Percentiles rank a stretch among this genome's conserved stretches.
phyloP scores from a whole-genome alignment of 148 eudicot genomes.

The Dysphania ambrosioides region DNA sequence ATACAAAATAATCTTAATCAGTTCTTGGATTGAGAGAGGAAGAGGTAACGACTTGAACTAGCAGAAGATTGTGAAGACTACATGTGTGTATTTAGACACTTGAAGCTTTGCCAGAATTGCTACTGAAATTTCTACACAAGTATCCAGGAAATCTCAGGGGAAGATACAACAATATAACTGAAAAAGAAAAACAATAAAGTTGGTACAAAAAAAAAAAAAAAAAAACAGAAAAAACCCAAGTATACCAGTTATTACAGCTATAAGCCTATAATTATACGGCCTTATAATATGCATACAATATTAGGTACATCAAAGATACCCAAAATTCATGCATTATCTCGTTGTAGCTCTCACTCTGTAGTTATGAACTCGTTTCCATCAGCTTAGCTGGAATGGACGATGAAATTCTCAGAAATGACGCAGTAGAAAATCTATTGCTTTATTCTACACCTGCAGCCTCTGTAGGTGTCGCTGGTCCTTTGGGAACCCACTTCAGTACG shows the following conservation, averaged over 20 bases:
- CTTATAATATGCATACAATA: neutral
- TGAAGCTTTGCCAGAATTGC: neutral
- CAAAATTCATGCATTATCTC: neutral
- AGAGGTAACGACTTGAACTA: neutral
- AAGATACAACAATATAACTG: neutral
- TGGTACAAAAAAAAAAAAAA: neutral
- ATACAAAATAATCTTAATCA: too few relatives aligned
- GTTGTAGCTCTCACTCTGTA: neutral
- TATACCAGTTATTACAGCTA: neutral
- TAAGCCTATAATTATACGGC: too few relatives aligned
- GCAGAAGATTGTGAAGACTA: neutral
- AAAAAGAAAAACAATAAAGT: too few relatives aligned
- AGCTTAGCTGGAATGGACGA: slow-evolving; percentile 8
- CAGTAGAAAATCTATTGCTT: slow-evolving; percentile 2
- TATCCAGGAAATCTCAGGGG: neutral
- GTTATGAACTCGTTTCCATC: slow-evolving; percentile 16
- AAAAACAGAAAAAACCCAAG: neutral
- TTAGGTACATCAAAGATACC: slow-evolving; percentile 19
- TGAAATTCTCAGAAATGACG: neutral
- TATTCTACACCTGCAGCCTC: slow-evolving; percentile 7
- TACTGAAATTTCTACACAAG: neutral
- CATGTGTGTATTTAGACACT: neutral
- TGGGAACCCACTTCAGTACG: slow-evolving; percentile 35
- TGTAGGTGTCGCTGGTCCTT: slow-evolving; percentile 25
- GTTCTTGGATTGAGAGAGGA: neutral